A percentile compares a stretch with the other conserved stretches of the same genome.
phyloP scores from a whole-genome alignment of 768 basidiomycete genomes.

The Kwoniella dendrophila region DNA sequence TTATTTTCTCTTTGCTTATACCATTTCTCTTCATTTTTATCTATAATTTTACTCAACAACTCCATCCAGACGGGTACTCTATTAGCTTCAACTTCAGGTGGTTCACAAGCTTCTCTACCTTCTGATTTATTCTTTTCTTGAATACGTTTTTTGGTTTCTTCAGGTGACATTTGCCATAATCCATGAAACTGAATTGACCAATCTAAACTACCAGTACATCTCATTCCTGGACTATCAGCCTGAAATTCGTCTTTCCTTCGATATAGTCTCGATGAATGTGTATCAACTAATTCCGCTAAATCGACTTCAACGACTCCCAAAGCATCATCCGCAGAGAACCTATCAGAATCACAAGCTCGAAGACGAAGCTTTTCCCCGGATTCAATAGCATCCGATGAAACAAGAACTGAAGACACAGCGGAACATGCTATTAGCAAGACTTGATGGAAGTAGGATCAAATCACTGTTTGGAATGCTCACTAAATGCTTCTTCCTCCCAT shows the following conservation, averaged over 20 bases:
- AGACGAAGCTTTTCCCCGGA: conserved; percentile 52
- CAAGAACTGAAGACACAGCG: conserved; percentile 40
- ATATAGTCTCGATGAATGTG: conserved; percentile 14
- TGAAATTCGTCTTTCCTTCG: conserved; percentile 30
- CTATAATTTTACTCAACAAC: conserved; percentile 33
- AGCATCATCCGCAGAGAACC: conserved; percentile 54
- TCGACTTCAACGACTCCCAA: conserved; percentile 54
- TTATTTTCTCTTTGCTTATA: conserved; percentile 44
- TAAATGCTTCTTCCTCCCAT: conserved; percentile 56
- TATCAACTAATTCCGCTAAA: conserved; percentile 46
- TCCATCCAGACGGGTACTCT: conserved; percentile 37
- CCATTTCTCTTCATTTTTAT: conserved; percentile 48
- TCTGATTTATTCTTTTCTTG: conserved; percentile 6
- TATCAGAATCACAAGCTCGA: conserved; percentile 52
- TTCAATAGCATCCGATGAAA: conserved; percentile 50
- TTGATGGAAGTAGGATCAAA: background rate
- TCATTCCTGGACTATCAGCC: conserved; percentile 40
- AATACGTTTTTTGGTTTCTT: conserved; percentile 28
- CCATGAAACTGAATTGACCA: conserved; percentile 54
- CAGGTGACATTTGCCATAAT: conserved; percentile 49
- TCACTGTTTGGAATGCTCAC: conserved; percentile 20
- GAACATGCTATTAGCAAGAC: background rate
- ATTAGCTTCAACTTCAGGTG: conserved; percentile 19
- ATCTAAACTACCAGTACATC: conserved; percentile 39
- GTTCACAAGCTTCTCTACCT: conserved; percentile 21